phyloP scores from a whole-genome alignment of 495 filamentous ascomycete genomes.

The Penicillium robsamsonii region DNA sequence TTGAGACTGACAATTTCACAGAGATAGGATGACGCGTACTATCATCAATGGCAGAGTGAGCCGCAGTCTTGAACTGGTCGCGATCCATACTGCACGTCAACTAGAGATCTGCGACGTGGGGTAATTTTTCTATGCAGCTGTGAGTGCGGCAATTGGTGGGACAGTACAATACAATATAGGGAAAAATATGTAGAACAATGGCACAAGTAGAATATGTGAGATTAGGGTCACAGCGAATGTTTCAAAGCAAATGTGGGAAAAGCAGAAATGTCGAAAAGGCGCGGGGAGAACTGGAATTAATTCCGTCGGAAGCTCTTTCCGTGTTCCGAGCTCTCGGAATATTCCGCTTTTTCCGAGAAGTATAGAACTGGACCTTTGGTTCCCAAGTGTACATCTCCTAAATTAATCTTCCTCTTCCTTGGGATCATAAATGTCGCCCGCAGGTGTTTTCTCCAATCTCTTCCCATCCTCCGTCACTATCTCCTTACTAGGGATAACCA shows the following conservation, averaged over 20 bases:
- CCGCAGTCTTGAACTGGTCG: slow-evolving; percentile 76
- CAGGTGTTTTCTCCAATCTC: slow-evolving; percentile 23
- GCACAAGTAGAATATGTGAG: background rate
- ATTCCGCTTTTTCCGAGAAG: slow-evolving; percentile 1
- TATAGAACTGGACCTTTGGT: background rate
- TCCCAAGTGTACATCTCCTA: background rate
- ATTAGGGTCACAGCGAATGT: background rate
- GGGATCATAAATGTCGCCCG: slow-evolving; percentile 26
- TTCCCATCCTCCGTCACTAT: slow-evolving; percentile 21
- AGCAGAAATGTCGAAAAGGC: background rate
- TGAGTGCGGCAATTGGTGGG: background rate
- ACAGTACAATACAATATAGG: background rate
- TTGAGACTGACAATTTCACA: background rate
- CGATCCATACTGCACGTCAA: slow-evolving; percentile 64
- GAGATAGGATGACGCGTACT: slow-evolving; percentile 45
- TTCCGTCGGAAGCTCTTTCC: slow-evolving; percentile 4
- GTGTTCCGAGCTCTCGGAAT: slow-evolving; percentile 5
- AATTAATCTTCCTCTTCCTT: slow-evolving; percentile 19
- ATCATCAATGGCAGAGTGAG: slow-evolving; percentile 78
- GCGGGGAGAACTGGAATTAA: slow-evolving; percentile 6
- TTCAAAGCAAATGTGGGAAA: background rate
- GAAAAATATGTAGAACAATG: background rate
- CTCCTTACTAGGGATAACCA: slow-evolving; percentile 24
- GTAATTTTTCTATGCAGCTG: background rate
- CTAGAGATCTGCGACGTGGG: slow-evolving; percentile 7